phyloP scores from a whole-genome alignment of 805 yeast species.

The Lipomyces japonicus region DNA sequence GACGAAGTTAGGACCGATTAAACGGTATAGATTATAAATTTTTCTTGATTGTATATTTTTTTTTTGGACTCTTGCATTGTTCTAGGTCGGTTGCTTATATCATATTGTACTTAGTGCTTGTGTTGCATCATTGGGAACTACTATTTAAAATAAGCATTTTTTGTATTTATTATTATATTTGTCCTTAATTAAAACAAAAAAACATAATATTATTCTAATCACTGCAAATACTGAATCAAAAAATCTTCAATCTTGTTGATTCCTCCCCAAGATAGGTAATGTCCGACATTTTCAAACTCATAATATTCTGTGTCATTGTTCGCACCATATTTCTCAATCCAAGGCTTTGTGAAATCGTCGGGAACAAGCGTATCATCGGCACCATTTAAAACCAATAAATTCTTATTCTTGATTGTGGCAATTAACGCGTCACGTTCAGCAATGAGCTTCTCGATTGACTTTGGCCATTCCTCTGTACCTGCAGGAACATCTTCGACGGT shows the following conservation, averaged over 20 bases:
- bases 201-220: background rate
- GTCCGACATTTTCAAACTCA: slow-evolving; percentile 36
- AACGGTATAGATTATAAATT: background rate
- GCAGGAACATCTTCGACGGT: slow-evolving; percentile 18
- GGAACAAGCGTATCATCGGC: slow-evolving; percentile 40
- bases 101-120: background rate
- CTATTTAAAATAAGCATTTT: background rate
- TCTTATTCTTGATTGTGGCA: slow-evolving; percentile 16
- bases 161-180: background rate
- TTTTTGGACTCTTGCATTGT: no score
- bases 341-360: slow-evolving; percentile 34
- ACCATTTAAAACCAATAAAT: slow-evolving; percentile 38
- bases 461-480: slow-evolving; percentile 27
- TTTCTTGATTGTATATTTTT: no score
- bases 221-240: slow-evolving; percentile 22
- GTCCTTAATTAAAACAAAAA: background rate
- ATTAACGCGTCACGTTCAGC: slow-evolving; percentile 20
- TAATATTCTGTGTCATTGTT: slow-evolving; percentile 28
- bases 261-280: slow-evolving; percentile 35
- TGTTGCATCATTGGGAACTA: background rate
- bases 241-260: slow-evolving; percentile 33
- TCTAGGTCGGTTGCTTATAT: no score
- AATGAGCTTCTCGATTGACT: slow-evolving; percentile 17
- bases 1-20: background rate
- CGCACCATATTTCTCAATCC: slow-evolving; percentile 31